Evolutionary conservation across 192 early-diverging fungal genomes (phyloP).

Genomic region (Backusella psychrophila): DNA sequence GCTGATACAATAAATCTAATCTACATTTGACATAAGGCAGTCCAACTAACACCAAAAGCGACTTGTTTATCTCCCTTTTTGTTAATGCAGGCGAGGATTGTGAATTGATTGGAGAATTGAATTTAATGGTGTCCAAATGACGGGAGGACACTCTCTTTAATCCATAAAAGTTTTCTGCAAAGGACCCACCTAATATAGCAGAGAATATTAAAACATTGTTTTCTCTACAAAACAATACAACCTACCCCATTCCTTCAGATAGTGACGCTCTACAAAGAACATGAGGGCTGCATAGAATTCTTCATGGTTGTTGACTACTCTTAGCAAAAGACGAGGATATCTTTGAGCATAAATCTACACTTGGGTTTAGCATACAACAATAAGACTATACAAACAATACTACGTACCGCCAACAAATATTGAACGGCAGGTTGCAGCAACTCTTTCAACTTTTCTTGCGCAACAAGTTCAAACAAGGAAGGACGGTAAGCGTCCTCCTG

Average conservation of each 20-base stretch:
- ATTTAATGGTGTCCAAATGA: constrained; percentile 12
- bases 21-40: constrained; percentile 76
- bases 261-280: constrained; percentile 80
- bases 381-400: not conserved
- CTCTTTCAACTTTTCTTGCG: constrained; percentile 79
- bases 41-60: constrained; percentile 65
- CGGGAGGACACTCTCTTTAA: constrained; percentile 65
- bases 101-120: constrained; percentile 19
- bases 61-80: constrained; percentile 53
- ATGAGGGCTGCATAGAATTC: constrained; percentile 79
- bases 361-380: not conserved
- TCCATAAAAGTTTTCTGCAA: constrained; percentile 94
- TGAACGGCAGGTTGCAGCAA: constrained; percentile 83
- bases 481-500: constrained; percentile 74
- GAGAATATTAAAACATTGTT: not conserved
- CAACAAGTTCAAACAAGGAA: constrained; percentile 88
- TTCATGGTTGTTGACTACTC: constrained; percentile 77
- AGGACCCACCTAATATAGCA: constrained; percentile 59
- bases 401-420: constrained; percentile 73
- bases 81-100: constrained; percentile 46
- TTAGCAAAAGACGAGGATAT: constrained; percentile 79
- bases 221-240: constrained; percentile 20
- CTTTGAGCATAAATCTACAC: constrained; percentile 77
- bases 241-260: constrained; percentile 77
- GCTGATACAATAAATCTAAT: constrained; percentile 73